Base-by-base conservation (phyloP, 1,139 yeast species). In the Pneumocystis murina region DNA sequence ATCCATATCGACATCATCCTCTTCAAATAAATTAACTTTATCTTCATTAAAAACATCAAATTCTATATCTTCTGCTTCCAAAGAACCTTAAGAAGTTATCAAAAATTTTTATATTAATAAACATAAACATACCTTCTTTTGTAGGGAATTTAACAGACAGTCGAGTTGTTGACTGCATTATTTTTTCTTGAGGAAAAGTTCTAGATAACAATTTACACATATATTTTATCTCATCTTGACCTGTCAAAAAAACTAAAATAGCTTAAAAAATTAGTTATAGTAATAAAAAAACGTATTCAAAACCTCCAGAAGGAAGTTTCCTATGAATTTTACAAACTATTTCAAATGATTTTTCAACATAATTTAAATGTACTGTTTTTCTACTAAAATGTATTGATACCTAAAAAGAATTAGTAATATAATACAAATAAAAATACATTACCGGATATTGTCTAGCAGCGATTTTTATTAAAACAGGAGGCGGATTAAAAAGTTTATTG, bases 381-480 rank as follows among this genome's bases (percentile, higher is more conserved):
- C 86, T 82, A 74, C 85, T 89, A 76, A 94, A 94, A 74, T 94
- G 99, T 24, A 87, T 80, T 17, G 96, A 84, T 14, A 65, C 57
- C 20, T 38, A 10, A 16, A 16, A 7, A 30, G 7, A 33, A 8
- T 14, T 36, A 58, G 64, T 14, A 24, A 48, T 48, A 48, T 48
- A 48, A 48, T 24, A 10, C 14, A 48, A 48, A 48, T 48, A 24
- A 48, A 17, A 24, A 12, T 48, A n/a, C 10, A 48, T 58, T 0
- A 94, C 98, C 0, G 98, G 97, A 71, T 82, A 90, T 72, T 92
- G 98, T 73, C 99, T 83, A 0, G 98, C 95, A 64, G 87, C 91
- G n/a, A 94, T 90, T 68, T 86, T 85, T 60, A 94, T 76, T 40
- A 94, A 82, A 1, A 98, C 98, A 0, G 98, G 98, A 0, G 95